phyloP scores from a whole-genome alignment of 2,329 filamentous ascomycete genomes.

The Xylaria multiplex region DNA sequence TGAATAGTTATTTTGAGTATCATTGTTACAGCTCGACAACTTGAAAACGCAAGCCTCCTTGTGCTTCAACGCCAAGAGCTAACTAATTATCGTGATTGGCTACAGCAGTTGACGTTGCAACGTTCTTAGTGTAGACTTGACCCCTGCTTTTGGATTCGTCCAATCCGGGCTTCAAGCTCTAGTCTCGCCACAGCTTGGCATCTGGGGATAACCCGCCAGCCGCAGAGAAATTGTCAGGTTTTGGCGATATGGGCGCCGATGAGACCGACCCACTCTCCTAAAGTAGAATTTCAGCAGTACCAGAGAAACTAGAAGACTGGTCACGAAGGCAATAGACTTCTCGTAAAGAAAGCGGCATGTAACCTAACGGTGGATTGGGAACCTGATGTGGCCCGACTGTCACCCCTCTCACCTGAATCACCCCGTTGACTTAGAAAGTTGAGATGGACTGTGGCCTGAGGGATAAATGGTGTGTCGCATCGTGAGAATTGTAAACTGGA shows the following conservation, averaged over 20 bases:
- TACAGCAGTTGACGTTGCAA: neutral
- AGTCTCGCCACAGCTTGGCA: neutral
- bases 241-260: neutral
- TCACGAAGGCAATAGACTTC: neutral
- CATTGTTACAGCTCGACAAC: neutral
- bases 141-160: neutral
- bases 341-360: neutral
- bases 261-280: neutral
- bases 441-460: neutral
- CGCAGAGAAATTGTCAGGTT: neutral
- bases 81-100: neutral
- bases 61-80: neutral
- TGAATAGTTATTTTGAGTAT: no score
- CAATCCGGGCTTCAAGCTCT: neutral
- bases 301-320: neutral
- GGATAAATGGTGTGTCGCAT: neutral
- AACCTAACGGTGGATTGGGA: neutral
- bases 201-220: neutral
- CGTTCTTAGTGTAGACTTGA: neutral
- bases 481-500: neutral
- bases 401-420: neutral
- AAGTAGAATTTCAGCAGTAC: slow-evolving; percentile 1
- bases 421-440: neutral
- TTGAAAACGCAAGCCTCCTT: neutral
- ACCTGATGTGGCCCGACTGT: neutral